A percentile compares a stretch with the other conserved stretches of the same genome.
Conservation (phyloP, 225 moss, liverwort and hornwort genomes). For the Lunularia cruciata region DNA sequence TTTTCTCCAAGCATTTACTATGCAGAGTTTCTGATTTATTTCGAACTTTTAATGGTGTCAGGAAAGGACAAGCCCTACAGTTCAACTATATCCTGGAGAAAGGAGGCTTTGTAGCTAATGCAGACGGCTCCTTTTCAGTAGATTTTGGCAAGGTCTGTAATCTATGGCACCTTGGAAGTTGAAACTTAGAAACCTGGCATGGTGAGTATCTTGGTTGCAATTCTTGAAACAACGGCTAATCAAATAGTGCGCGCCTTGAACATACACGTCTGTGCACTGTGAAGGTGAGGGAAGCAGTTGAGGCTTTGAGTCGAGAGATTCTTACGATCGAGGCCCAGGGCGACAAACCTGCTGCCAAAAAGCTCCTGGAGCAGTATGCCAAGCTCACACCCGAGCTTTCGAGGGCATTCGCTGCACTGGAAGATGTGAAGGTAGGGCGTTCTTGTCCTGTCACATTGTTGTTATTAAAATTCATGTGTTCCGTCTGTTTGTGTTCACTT, state of each 20-base stretch:
- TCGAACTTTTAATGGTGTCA: constrained; percentile 40
- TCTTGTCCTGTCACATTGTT: too few species aligned
- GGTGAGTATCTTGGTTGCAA: neutral
- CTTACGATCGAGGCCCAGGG: constrained; percentile 87
- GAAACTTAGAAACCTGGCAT: neutral
- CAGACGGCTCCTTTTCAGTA: constrained; percentile 79
- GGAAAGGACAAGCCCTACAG: constrained; percentile 94
- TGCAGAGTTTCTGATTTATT: neutral
- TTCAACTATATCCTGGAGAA: constrained; percentile 87
- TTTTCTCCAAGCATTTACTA: too few species aligned
- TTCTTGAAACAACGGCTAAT: neutral
- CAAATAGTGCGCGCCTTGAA: too few species aligned
- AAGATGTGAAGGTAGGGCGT: constrained; percentile 56
- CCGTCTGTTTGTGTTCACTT: too few species aligned
- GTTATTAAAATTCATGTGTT: too few species aligned
- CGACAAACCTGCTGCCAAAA: constrained; percentile 69
- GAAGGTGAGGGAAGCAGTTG: constrained; percentile 75
- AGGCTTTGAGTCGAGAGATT: constrained; percentile 71
- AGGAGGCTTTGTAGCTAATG: constrained; percentile 71
- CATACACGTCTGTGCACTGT: too few species aligned
- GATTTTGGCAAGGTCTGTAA: constrained; percentile 61
- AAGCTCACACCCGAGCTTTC: constrained; percentile 80
- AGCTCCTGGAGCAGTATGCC: constrained; percentile 66
- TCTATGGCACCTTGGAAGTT: neutral
- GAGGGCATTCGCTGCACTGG: constrained; percentile 57